These are phyloP conservation scores for Talaromyces borbonicus DNA, from an alignment of 495 filamentous ascomycete species.

Conservation along the genomic window DNA sequence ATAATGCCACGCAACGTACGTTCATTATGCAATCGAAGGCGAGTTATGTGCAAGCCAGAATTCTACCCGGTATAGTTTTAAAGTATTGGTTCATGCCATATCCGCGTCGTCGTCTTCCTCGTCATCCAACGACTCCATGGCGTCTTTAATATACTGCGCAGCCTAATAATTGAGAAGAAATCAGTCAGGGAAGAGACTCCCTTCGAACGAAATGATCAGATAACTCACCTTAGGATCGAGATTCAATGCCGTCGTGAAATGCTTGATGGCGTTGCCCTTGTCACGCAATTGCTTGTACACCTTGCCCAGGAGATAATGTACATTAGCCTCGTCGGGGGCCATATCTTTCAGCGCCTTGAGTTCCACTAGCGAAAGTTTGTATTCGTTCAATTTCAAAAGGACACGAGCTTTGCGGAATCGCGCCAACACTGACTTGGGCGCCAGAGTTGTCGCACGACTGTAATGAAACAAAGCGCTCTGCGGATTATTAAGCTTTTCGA, in stretches of 20 bases:
- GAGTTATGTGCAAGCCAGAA: constrained; percentile 2
- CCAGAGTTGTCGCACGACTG: constrained; percentile 64
- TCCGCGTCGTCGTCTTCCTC: constrained; percentile 69
- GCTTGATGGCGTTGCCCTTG: constrained; percentile 71
- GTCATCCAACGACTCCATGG: constrained; percentile 82
- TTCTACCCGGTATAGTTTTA: not conserved
- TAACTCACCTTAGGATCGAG: constrained; percentile 86
- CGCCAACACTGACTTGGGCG: constrained; percentile 70
- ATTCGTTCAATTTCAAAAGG: constrained; percentile 65
- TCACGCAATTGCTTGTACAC: constrained; percentile 73
- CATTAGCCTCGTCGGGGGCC: constrained; percentile 88
- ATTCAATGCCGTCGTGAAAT: constrained; percentile 90
- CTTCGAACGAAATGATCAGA: constrained; percentile 1
- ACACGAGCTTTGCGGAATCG: constrained; percentile 88
- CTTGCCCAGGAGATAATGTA: constrained; percentile 85
- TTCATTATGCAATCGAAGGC: not conserved
- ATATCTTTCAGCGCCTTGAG: constrained; percentile 76
- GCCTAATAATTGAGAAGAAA: constrained; percentile 50
- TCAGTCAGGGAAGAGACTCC: constrained; percentile 15
- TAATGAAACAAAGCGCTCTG: constrained; percentile 71
- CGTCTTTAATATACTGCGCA: constrained; percentile 81
- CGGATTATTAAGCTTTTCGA: constrained; percentile 77
- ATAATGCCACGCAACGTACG: too few species aligned
- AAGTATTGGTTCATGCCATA: constrained; percentile 24
- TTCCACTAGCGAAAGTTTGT: constrained; percentile 62